Evolutionary conservation across 2,329 filamentous ascomycete species (phyloP).

Genomic region (Fulvia fulva): DNA sequence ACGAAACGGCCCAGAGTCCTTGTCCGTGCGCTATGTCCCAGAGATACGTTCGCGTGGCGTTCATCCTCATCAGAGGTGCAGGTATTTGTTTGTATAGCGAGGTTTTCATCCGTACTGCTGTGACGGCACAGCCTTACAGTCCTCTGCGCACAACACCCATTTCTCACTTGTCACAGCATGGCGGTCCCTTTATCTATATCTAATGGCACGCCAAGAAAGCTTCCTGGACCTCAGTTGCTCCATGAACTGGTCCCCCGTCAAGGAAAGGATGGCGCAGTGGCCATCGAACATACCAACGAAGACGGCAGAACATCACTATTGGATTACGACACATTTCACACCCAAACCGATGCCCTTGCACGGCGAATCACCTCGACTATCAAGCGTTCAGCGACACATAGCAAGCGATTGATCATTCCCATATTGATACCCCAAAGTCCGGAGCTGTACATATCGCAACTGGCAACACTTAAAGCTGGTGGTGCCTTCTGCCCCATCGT

Average conservation of each 20-base stretch:
- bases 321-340: conserved; percentile 62
- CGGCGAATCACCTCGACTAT: conserved; percentile 40
- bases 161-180: conserved; percentile 1
- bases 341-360: conserved; percentile 55
- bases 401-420: conserved; percentile 57
- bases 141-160: background rate
- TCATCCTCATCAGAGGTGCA: background rate
- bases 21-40: background rate
- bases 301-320: conserved; percentile 47
- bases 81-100: background rate
- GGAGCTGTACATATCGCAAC: conserved; percentile 69
- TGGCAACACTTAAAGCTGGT: conserved; percentile 76
- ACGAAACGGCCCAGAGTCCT: background rate
- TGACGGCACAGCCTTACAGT: background rate
- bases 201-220: conserved; percentile 51
- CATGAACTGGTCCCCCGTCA: conserved; percentile 58
- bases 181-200: conserved; percentile 49
- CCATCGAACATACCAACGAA: conserved; percentile 61
- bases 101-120: background rate
- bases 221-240: conserved; percentile 55
- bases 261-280: conserved; percentile 39
- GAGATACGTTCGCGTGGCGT: background rate
- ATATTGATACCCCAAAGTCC: conserved; percentile 73
- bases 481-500: conserved; percentile 83
- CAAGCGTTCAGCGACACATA: conserved; percentile 13